Conservation (phyloP, 176 grass and related monocot species). For the Poa pratensis region DNA sequence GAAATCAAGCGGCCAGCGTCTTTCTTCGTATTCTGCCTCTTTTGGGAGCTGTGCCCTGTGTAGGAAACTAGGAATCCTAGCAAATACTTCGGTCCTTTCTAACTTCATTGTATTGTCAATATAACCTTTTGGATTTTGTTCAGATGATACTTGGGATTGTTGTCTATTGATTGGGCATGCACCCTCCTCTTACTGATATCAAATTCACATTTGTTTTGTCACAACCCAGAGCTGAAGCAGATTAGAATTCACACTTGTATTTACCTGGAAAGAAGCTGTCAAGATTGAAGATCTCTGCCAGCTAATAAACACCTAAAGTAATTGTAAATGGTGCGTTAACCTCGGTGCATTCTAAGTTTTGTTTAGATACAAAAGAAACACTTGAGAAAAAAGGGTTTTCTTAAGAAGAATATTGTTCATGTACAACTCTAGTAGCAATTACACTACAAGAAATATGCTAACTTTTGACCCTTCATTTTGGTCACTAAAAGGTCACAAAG, state of each 20-base stretch:
- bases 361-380: neutral
- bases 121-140: conserved; percentile 29
- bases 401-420: neutral
- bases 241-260: neutral
- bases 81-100: neutral
- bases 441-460: too few relatives aligned
- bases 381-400: neutral
- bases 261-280: neutral
- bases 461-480: too few relatives aligned
- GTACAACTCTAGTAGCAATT: too few relatives aligned
- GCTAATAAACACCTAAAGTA: conserved; percentile 18
- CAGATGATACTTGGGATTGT: neutral
- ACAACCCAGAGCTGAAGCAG: neutral
- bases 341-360: neutral
- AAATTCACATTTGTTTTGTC: neutral
- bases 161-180: neutral
- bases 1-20: conserved; percentile 25
- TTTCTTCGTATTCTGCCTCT: neutral
- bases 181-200: neutral
- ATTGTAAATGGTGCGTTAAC: conserved; percentile 27
- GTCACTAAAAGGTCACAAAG: too few relatives aligned
- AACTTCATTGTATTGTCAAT: conserved; percentile 38
- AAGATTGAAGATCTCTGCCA: neutral
- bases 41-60: conserved; percentile 3
- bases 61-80: neutral